A percentile compares a stretch with the other conserved stretches of the same genome.
Evolutionary conservation across 2,329 filamentous ascomycete genomes (phyloP).

Genomic region (Metarhizium rileyi): DNA sequence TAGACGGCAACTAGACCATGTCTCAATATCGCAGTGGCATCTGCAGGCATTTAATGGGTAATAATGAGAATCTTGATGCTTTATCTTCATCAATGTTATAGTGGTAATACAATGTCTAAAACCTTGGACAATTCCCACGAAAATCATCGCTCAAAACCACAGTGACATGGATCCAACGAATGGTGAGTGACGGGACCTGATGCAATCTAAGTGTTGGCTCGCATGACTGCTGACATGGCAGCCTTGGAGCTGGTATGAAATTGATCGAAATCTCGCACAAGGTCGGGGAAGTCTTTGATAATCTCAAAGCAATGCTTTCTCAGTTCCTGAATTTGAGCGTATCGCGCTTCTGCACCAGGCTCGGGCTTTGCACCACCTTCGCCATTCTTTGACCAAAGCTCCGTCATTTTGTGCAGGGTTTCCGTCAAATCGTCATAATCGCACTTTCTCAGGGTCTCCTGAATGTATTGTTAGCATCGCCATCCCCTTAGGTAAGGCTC

Average conservation of each 20-base stretch:
- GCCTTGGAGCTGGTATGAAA: constrained; percentile 12
- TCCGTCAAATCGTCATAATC: constrained; percentile 17
- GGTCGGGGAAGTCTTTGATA: constrained; percentile 17
- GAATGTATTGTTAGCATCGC: background rate
- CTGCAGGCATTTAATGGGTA: background rate
- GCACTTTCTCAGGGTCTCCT: constrained; percentile 16
- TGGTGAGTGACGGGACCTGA: background rate
- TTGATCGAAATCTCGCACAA: constrained; percentile 19
- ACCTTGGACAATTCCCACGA: background rate
- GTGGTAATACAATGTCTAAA: background rate
- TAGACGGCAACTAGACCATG: background rate
- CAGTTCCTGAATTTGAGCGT: constrained; percentile 12
- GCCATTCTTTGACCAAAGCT: constrained; percentile 9
- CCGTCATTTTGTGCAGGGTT: constrained; percentile 9
- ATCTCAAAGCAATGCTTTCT: constrained; percentile 13
- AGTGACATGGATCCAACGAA: background rate
- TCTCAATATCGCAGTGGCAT: background rate
- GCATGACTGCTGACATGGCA: constrained; percentile 2
- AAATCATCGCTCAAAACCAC: background rate
- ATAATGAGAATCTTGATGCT: background rate
- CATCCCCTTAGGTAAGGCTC: background rate
- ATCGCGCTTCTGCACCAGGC: constrained; percentile 4
- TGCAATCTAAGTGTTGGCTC: background rate
- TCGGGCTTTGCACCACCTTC: constrained; percentile 1
- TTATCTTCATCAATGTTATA: background rate